Evolutionary conservation across 1,284 basidiomycete species (phyloP).

Genomic region (Coniophora puteana): DNA sequence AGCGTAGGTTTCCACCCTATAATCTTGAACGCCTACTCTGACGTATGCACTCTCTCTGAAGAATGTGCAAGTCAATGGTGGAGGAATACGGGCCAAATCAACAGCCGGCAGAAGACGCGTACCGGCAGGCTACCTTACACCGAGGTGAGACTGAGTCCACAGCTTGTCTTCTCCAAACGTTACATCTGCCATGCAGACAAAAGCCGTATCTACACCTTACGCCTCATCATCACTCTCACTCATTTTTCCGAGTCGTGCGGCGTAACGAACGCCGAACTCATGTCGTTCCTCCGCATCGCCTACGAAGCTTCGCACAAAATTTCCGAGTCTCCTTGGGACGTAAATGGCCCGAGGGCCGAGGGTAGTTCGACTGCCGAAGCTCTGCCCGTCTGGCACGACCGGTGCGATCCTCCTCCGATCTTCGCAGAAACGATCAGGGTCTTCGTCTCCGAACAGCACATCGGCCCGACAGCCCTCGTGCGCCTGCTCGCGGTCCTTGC

Average conservation of each 20-base stretch:
- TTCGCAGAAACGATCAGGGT: slow-evolving; percentile 14
- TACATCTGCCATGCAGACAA: too few species aligned
- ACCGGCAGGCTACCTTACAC: slow-evolving; percentile 14
- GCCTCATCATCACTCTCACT: not conserved
- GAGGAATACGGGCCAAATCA: slow-evolving; percentile 10
- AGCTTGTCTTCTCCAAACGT: too few species aligned
- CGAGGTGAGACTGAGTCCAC: slow-evolving; percentile 11
- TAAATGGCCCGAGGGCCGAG: slow-evolving; percentile 1
- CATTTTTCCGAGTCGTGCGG: not conserved
- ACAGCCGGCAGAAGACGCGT: slow-evolving; percentile 4
- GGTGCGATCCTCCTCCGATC: slow-evolving; percentile 16
- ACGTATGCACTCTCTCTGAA: too few species aligned
- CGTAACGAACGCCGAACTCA: not conserved
- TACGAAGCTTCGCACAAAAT: slow-evolving; percentile 11
- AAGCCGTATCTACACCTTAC: not conserved
- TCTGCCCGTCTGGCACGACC: slow-evolving; percentile 9
- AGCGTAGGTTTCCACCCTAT: slow-evolving; percentile 12
- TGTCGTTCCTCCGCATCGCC: slow-evolving; percentile 1
- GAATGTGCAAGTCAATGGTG: slow-evolving; percentile 9
- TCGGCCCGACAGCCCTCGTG: slow-evolving; percentile 15
- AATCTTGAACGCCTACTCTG: slow-evolving; percentile 5
- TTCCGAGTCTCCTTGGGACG: slow-evolving; percentile 6
- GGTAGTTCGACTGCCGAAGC: too few species aligned
- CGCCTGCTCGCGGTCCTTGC: slow-evolving; percentile 18
- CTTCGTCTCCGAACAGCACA: too few species aligned